Percentiles rank a stretch among this genome's conserved stretches.
phyloP scores from a whole-genome alignment of 768 basidiomycete genomes.

The Russula compacta region DNA sequence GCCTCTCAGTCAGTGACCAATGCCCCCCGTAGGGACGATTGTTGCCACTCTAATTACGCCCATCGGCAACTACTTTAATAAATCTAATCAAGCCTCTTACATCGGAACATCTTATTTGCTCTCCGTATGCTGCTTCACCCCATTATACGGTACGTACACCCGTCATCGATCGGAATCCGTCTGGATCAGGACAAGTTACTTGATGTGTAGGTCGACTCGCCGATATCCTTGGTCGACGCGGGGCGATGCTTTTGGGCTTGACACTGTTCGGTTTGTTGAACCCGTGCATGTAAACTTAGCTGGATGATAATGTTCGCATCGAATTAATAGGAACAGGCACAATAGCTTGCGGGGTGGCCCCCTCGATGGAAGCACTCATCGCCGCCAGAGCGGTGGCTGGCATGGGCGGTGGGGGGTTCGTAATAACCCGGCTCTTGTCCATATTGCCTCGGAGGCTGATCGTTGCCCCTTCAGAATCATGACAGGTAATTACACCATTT shows the following conservation, averaged over 20 bases:
- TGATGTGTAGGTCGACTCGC: constrained; percentile 59
- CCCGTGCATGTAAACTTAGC: constrained; percentile 24
- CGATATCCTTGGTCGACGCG: constrained; percentile 78
- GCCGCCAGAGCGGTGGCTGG: constrained; percentile 78
- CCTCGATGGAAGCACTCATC: constrained; percentile 77
- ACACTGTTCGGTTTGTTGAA: constrained; percentile 56
- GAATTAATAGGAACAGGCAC: constrained; percentile 61
- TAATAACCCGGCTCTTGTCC: constrained; percentile 22
- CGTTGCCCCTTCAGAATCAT: constrained; percentile 47
- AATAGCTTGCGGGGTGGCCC: constrained; percentile 75
- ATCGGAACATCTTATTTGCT: constrained; percentile 84
- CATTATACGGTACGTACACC: constrained; percentile 58
- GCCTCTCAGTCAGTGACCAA: not conserved
- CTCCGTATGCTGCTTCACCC: constrained; percentile 86
- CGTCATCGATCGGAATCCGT: constrained; percentile 10
- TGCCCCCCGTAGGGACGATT: constrained; percentile 50
- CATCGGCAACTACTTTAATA: constrained; percentile 78
- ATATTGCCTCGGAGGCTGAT: constrained; percentile 22
- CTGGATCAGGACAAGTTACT: constrained; percentile 4
- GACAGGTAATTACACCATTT: constrained; percentile 48
- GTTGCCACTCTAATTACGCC: constrained; percentile 80
- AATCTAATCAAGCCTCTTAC: constrained; percentile 73
- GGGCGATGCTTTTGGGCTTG: constrained; percentile 78
- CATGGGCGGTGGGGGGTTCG: constrained; percentile 86
- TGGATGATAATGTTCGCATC: constrained; percentile 3